A percentile compares a stretch with the other conserved stretches of the same genome.
Conservation (phyloP, 73 alveolate species). For the Symbiodinium pilosum region DNA sequence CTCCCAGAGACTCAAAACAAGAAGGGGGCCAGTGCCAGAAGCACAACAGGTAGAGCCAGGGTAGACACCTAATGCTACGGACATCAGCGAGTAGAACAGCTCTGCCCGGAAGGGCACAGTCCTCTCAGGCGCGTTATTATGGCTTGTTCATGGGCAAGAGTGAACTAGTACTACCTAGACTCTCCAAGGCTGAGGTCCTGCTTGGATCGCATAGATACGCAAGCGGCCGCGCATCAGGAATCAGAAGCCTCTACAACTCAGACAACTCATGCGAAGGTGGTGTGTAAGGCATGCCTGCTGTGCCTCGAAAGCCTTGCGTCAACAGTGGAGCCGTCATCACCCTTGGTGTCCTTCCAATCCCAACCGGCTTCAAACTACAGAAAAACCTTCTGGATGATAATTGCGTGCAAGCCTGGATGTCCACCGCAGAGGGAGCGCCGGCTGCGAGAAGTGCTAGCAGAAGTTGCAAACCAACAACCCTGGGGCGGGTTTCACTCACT, state of each 20-base stretch:
- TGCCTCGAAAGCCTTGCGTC: slow-evolving; percentile 53
- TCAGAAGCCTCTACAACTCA: slow-evolving; percentile 45
- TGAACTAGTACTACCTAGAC: no score
- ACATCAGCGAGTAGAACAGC: slow-evolving; percentile 21
- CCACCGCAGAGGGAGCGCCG: slow-evolving; percentile 77
- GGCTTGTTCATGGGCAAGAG: no score
- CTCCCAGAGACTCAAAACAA: no score
- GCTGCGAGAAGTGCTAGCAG: slow-evolving; percentile 68
- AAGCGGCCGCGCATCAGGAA: slow-evolving; percentile 69
- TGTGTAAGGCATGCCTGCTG: no score
- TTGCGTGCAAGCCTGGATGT: slow-evolving; percentile 36
- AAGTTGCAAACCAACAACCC: slow-evolving; percentile 60
- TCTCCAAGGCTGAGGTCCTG: neutral
- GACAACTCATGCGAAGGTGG: no score
- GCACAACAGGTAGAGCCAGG: neutral
- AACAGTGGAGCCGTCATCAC: slow-evolving; percentile 31
- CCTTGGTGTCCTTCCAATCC: neutral
- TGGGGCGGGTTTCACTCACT: neutral
- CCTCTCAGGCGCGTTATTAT: neutral
- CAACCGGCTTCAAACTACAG: no score
- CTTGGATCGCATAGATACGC: slow-evolving; percentile 39
- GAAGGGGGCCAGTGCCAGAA: neutral
- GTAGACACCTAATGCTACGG: slow-evolving; percentile 40
- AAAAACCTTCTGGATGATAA: neutral
- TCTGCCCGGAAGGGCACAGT: slow-evolving; percentile 76